These are phyloP conservation scores for Fusarium goolgardi DNA, from an alignment of 2,329 filamentous ascomycete genomes.

Conservation along the genomic window DNA sequence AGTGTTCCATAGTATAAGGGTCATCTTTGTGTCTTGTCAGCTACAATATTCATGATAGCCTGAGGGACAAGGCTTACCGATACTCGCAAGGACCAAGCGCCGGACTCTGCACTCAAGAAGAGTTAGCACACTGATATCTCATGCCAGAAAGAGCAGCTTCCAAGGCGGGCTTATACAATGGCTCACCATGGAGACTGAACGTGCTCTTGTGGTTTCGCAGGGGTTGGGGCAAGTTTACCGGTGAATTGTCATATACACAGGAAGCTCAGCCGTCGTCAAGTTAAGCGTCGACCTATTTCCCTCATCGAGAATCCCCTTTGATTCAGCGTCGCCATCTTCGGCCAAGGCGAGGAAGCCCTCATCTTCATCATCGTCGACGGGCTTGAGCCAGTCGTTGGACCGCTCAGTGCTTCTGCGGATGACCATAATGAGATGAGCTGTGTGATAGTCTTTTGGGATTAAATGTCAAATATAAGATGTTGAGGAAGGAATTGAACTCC, in stretches of 20 bases:
- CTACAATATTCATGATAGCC: not conserved
- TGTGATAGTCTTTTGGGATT: not conserved
- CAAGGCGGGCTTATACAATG: conserved; percentile 1
- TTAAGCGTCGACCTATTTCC: conserved; percentile 42
- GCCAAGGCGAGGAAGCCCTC: conserved; percentile 42
- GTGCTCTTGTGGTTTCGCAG: conserved; percentile 2
- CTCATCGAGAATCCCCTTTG: conserved; percentile 44
- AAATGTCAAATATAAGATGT: conserved; percentile 1
- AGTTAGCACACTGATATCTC: conserved; percentile 40
- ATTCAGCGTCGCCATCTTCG: conserved; percentile 42
- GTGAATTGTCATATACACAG: conserved; percentile 48
- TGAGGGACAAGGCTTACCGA: conserved; percentile 33
- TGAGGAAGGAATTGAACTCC: conserved; percentile 9
- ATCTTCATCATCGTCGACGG: conserved; percentile 45
- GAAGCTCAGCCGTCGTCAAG: conserved; percentile 38
- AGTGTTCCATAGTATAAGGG: conserved; percentile 66
- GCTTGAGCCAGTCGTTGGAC: conserved; percentile 42
- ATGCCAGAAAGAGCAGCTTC: not conserved
- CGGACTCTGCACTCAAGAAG: conserved; percentile 46
- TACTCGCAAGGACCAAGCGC: conserved; percentile 46
- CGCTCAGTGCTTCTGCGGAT: conserved; percentile 38
- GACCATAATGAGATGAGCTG: conserved; percentile 30
- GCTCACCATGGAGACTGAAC: conserved; percentile 1
- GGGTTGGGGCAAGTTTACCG: conserved; percentile 39
- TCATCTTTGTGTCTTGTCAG: conserved; percentile 51